Conservation (phyloP, 1,139 yeast genomes). For the Eremothecium sinecaudum region DNA sequence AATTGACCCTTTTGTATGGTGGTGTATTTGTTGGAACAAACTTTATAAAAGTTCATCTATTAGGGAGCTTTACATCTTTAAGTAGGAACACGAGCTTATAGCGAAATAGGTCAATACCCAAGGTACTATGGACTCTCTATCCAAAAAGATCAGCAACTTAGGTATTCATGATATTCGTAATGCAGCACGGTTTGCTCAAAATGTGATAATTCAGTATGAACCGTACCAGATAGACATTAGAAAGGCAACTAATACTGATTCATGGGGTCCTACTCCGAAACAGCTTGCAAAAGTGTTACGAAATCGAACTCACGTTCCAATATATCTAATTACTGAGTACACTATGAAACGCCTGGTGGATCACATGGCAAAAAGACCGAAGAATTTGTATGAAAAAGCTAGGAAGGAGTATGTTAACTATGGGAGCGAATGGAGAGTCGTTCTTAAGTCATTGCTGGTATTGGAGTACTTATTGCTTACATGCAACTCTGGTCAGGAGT, state of each 20-base stretch:
- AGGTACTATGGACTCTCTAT: conserved; percentile 25
- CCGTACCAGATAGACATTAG: conserved; percentile 34
- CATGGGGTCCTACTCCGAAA: conserved; percentile 40
- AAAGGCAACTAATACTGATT: conserved; percentile 38
- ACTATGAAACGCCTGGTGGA: conserved; percentile 29
- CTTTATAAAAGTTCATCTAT: no score
- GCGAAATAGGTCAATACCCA: no score
- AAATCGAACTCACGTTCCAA: conserved; percentile 28
- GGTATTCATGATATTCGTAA: conserved; percentile 33
- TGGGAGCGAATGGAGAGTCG: conserved; percentile 34
- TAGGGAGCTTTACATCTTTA: no score
- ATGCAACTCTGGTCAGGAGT: conserved; percentile 27
- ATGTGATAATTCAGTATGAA: conserved; percentile 32
- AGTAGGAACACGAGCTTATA: no score
- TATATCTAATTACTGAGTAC: conserved; percentile 29
- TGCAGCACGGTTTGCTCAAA: conserved; percentile 33
- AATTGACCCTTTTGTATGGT: no score
- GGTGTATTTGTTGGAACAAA: no score
- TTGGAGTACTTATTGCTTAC: conserved; percentile 29
- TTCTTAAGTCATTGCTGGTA: conserved; percentile 31
- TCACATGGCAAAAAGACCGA: conserved; percentile 30
- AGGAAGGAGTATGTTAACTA: conserved; percentile 33
- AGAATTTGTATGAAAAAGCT: conserved; percentile 31
- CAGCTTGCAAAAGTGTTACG: conserved; percentile 33
- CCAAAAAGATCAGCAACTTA: conserved; percentile 30